Evolutionary conservation across 2,329 filamentous ascomycete species (phyloP), one percentile per base, ranked within the genome.

Genomic region (Pseudogymnoascus sp.): DNA sequence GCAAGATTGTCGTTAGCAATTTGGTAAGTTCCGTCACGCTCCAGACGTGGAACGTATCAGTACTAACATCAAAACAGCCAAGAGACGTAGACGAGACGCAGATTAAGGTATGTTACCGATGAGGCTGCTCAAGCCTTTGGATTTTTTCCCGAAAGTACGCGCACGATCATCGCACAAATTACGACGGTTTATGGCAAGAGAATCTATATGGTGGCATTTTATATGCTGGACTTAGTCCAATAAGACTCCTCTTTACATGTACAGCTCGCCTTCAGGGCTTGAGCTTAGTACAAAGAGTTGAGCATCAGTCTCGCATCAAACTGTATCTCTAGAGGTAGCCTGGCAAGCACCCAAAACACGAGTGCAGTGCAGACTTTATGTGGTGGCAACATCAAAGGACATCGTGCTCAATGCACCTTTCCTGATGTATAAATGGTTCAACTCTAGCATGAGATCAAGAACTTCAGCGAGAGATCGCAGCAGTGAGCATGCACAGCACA

Each of bases 41-140:
- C 15, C 12, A 36, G 27, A 17, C 2, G 39, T 58, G 51, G 2
- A 33, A 9, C 39, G 4, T 33, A 21, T 39, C 29, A 9, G n/a
- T 35, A 17, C 51, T 65, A 66, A 67, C 41, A 33, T 55, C 59
- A 48, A 15, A 58, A 55, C 69, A 97, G 91, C 94, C 94, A 76
- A 87, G 88, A 81, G 94, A 99, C 86, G 92, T 99, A 78, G 91
- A 87, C 80, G 93, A 97, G 84, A 81, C 81, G 81, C 91, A 95
- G 87, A 95, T 99, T 82, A 97, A 99, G 94, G 94, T 99, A 99
- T 95, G 94, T 99, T 92, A 89, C 92, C 87, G 82, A 85, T 89
- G 82, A 88, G 87, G 87, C 84, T 79, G 74, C 77, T 79, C 75
- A 77, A 74, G 78, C 81, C 85, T 82, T 82, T 82, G 84, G 86